phyloP scores from a whole-genome alignment of 2,329 filamentous ascomycete genomes.

The Microascus cirrosus region DNA sequence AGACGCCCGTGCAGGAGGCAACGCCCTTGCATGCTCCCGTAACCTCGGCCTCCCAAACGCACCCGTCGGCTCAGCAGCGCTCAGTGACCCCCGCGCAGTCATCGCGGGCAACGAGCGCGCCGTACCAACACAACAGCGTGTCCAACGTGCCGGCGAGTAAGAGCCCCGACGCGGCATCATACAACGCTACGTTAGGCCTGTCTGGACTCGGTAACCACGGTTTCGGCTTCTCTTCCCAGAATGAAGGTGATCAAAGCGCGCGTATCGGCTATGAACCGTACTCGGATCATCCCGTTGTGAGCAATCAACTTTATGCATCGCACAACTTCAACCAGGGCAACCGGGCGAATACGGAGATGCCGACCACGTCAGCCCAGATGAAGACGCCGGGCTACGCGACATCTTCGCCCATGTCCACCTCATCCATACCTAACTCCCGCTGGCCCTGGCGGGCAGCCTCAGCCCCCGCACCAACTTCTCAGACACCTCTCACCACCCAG shows the following conservation, averaged over 20 bases:
- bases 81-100: not conserved
- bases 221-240: not conserved
- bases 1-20: conserved; percentile 11
- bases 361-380: not conserved
- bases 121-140: not conserved
- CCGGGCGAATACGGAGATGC: conserved; percentile 9
- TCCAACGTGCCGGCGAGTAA: not conserved
- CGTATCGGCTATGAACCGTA: conserved; percentile 20
- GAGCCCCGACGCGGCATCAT: not conserved
- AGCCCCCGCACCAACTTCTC: not conserved
- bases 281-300: conserved; percentile 12
- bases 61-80: not conserved
- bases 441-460: conserved; percentile 9
- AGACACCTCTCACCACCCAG: not conserved
- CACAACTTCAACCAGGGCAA: conserved; percentile 18
- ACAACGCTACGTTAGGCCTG: not conserved
- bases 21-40: conserved; percentile 8
- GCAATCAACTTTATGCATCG: conserved; percentile 10
- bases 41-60: conserved; percentile 2
- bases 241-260: conserved; percentile 5
- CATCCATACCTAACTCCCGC: conserved; percentile 8
- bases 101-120: not conserved
- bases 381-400: not conserved
- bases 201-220: not conserved
- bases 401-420: conserved; percentile 7